Conservation (phyloP, 2,329 filamentous ascomycete species). For the Sporothrix humicola region DNA sequence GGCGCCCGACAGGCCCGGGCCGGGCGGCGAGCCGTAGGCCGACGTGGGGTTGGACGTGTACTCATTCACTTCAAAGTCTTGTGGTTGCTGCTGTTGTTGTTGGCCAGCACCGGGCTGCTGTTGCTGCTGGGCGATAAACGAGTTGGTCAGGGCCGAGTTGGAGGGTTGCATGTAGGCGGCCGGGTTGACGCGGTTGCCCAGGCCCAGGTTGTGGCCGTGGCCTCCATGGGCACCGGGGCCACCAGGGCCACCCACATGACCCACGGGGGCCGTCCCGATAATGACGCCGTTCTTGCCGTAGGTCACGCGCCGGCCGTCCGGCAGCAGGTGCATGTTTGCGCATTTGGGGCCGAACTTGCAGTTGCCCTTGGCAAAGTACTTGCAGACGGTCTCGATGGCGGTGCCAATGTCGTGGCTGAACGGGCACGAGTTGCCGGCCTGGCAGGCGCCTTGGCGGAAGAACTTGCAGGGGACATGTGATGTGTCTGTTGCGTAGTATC, state of each 20-base stretch:
- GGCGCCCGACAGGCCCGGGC: constrained; percentile 44
- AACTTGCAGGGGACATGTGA: constrained; percentile 99
- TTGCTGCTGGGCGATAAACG: constrained; percentile 66
- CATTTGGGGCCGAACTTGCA: constrained; percentile 99
- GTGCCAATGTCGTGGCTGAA: constrained; percentile 92
- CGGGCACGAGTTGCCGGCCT: constrained; percentile 93
- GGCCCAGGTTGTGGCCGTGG: constrained; percentile 54
- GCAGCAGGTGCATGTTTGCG: constrained; percentile 92
- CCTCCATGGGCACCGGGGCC: neutral
- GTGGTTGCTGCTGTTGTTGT: constrained; percentile 38
- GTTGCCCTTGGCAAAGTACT: constrained; percentile 99
- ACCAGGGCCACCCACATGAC: neutral
- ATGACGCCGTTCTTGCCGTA: constrained; percentile 72
- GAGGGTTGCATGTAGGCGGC: constrained; percentile 69
- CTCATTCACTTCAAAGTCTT: constrained; percentile 61
- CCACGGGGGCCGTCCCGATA: constrained; percentile 50
- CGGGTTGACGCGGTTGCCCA: constrained; percentile 71
- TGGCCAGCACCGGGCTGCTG: constrained; percentile 35
- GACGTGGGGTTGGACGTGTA: constrained; percentile 62
- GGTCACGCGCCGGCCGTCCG: constrained; percentile 91
- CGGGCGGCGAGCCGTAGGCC: constrained; percentile 81
- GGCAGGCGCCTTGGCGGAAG: constrained; percentile 94
- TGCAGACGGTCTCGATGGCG: constrained; percentile 88
- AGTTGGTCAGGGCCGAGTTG: constrained; percentile 73
- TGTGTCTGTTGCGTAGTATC: constrained; percentile 66